phyloP scores from a whole-genome alignment of 2,329 filamentous ascomycete species.

The Monilinia fructigena region DNA sequence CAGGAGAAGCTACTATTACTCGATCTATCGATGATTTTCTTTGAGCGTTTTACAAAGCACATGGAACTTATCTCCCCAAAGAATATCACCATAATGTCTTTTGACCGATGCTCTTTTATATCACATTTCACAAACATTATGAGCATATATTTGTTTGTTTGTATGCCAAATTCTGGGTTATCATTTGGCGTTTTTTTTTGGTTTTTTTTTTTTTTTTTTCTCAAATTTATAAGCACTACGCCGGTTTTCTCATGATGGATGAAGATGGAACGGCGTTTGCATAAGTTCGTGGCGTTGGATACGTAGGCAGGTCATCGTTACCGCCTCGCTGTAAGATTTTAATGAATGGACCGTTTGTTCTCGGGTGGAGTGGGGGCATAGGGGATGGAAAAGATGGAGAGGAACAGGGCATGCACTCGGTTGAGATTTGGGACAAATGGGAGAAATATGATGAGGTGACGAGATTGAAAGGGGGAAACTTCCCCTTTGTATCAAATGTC shows the following conservation, averaged over 20 bases:
- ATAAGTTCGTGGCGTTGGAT: constrained; percentile 25
- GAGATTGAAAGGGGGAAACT: background rate
- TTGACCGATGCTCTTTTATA: constrained; percentile 23
- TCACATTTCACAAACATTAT: constrained; percentile 22
- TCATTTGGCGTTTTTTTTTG: constrained; percentile 12
- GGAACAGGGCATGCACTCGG: constrained; percentile 3
- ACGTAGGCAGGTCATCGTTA: constrained; percentile 22
- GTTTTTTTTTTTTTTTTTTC: background rate
- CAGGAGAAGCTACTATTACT: constrained; percentile 71
- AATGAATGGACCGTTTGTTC: constrained; percentile 23
- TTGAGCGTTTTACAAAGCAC: constrained; percentile 44
- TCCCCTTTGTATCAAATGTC: constrained; percentile 16
- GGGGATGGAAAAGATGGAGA: constrained; percentile 11
- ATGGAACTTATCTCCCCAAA: constrained; percentile 19
- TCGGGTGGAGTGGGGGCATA: background rate
- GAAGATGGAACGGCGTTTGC: constrained; percentile 24
- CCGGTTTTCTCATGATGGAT: constrained; percentile 22
- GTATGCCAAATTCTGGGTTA: constrained; percentile 22
- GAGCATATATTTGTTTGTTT: constrained; percentile 21
- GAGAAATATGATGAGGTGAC: constrained; percentile 11
- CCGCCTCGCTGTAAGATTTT: constrained; percentile 25
- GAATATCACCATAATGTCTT: constrained; percentile 21
- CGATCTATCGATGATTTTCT: constrained; percentile 76
- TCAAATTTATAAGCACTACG: constrained; percentile 22
- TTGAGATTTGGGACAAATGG: constrained; percentile 13